Evolutionary conservation across 805 yeast species (phyloP).

Genomic region (Phaffomyces thermotolerans): DNA sequence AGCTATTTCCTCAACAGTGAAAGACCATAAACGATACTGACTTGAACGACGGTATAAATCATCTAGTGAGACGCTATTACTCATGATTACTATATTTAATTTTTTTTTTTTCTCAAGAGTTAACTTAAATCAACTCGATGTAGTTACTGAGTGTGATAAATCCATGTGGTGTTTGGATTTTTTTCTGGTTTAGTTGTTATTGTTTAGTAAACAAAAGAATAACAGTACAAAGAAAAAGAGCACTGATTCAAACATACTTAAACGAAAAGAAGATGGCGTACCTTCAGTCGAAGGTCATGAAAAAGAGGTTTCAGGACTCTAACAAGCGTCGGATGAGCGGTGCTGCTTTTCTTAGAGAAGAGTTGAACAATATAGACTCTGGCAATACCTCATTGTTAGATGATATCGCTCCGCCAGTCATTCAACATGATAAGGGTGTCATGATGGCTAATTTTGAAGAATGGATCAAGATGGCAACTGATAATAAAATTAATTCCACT

Average conservation of each 20-base stretch:
- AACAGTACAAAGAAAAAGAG: not conserved
- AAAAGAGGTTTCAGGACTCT: conserved; percentile 21
- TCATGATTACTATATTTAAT: conserved; percentile 4
- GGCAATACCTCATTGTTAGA: conserved; percentile 17
- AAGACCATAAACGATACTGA: conserved; percentile 85
- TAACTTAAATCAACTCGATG: no score
- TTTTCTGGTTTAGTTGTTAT: no score
- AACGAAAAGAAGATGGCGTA: conserved; percentile 17
- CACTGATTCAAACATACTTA: not conserved
- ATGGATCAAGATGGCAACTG: conserved; percentile 26
- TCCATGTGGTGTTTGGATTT: not conserved
- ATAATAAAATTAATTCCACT: conserved; percentile 61
- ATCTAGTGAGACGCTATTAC: conserved; percentile 54
- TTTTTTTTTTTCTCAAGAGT: no score
- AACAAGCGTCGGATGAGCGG: conserved; percentile 25
- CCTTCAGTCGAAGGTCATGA: conserved; percentile 22
- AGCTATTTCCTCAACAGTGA: conserved; percentile 48
- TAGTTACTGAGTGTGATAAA: no score
- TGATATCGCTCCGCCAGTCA: conserved; percentile 11
- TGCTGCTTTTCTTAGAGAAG: conserved; percentile 26
- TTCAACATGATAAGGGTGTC: conserved; percentile 28
- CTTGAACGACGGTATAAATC: conserved; percentile 84
- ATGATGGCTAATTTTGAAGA: conserved; percentile 35
- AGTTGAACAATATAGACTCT: conserved; percentile 16
- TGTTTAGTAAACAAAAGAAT: not conserved